phyloP scores from a whole-genome alignment of 2,329 filamentous ascomycete species.

The Colletotrichum plurivorum region DNA sequence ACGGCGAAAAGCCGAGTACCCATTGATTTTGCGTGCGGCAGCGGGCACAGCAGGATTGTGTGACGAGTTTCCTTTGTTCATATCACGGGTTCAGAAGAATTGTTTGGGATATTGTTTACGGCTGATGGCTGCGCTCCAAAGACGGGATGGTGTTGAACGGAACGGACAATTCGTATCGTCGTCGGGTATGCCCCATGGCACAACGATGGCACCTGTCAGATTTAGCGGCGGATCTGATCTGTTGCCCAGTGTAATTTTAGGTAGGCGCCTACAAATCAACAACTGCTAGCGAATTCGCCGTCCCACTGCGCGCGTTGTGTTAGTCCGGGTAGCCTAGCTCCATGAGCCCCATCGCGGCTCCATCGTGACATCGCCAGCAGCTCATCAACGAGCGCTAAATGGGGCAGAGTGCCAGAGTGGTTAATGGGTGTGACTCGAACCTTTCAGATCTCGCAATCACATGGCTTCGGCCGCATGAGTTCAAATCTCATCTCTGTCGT shows the following conservation, averaged over 20 bases:
- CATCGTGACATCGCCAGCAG: not conserved
- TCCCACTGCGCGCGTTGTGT: not conserved
- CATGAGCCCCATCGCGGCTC: not conserved
- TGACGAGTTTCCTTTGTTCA: constrained; percentile 35
- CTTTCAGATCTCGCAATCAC: constrained; percentile 14
- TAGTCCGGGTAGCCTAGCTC: not conserved
- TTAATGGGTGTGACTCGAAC: constrained; percentile 37
- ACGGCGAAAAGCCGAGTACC: constrained; percentile 14
- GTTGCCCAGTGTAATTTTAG: constrained; percentile 35
- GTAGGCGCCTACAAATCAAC: constrained; percentile 24
- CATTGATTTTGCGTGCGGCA: not conserved
- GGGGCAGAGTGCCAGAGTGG: constrained; percentile 35
- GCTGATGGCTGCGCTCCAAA: not conserved
- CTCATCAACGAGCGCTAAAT: not conserved
- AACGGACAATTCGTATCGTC: not conserved
- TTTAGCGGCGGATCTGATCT: constrained; percentile 33
- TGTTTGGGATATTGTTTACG: not conserved
- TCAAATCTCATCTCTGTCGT: constrained; percentile 37
- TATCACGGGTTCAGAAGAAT: not conserved
- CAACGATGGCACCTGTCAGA: constrained; percentile 27
- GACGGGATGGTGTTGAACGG: constrained; percentile 20
- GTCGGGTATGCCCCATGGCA: not conserved
- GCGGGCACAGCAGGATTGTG: constrained; percentile 7
- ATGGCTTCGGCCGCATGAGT: constrained; percentile 36
- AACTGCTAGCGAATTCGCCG: not conserved